phyloP scores from a whole-genome alignment of 208 protist species.

The Herpetomonas tarakana region DNA sequence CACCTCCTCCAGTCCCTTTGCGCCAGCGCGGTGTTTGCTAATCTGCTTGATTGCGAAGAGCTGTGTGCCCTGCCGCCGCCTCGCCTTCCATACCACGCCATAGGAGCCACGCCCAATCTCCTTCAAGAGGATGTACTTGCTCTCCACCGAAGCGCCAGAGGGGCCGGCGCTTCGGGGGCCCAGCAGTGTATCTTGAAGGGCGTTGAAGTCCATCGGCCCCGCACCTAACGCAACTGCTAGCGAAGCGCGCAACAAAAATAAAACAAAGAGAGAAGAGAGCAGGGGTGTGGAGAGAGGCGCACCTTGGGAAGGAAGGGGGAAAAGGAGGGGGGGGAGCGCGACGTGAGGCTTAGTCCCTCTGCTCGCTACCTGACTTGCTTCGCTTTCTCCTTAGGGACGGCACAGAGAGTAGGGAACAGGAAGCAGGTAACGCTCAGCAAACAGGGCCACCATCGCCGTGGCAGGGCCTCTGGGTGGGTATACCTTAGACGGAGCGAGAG shows the following conservation, averaged over 20 bases:
- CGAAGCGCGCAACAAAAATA: conserved; percentile 12
- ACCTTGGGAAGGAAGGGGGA: too few species aligned
- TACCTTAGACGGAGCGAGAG: too few species aligned
- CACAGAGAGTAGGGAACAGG: too few species aligned
- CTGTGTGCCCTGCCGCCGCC: conserved; percentile 26
- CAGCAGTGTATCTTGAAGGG: conserved; percentile 60
- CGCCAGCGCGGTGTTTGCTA: conserved; percentile 62
- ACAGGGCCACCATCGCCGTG: too few species aligned
- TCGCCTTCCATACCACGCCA: conserved; percentile 75
- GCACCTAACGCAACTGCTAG: not conserved
- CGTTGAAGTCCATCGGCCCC: conserved; percentile 67
- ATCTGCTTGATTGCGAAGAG: conserved; percentile 83
- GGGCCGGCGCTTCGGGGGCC: conserved; percentile 12
- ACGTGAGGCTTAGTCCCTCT: too few species aligned
- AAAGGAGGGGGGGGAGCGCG: too few species aligned
- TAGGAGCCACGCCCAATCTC: conserved; percentile 84
- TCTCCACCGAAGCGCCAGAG: conserved; percentile 25
- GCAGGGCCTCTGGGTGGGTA: too few species aligned
- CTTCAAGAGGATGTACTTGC: conserved; percentile 53
- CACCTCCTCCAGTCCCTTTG: conserved; percentile 61
- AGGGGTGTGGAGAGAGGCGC: too few species aligned
- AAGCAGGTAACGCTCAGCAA: too few species aligned
- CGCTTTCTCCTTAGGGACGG: too few species aligned
- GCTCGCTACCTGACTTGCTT: too few species aligned
- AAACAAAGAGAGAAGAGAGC: conserved; percentile 23